These are phyloP conservation scores for Uncinocarpus reesii DNA, from an alignment of 2,329 filamentous ascomycete genomes.

Conservation along the genomic window DNA sequence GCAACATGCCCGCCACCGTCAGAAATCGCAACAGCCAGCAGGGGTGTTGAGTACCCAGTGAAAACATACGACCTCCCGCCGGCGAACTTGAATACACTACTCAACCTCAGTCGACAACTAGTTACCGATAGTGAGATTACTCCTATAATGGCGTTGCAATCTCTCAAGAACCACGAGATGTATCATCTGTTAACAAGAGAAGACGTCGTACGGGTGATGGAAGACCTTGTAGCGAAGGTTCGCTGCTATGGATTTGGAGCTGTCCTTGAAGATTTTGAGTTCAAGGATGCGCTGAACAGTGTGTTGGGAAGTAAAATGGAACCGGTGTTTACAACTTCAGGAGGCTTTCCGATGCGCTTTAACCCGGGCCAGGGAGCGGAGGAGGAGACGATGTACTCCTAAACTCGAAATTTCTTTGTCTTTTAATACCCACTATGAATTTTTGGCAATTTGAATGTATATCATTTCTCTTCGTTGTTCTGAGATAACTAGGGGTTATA, in stretches of 20 bases:
- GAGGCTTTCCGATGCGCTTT: not conserved
- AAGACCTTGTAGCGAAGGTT: constrained; percentile 67
- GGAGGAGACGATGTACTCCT: constrained; percentile 15
- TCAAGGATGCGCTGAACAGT: constrained; percentile 61
- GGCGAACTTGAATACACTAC: constrained; percentile 65
- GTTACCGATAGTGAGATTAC: constrained; percentile 77
- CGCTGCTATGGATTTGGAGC: constrained; percentile 80
- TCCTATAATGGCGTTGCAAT: constrained; percentile 88
- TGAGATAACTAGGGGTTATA: no score
- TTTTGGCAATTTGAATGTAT: not conserved
- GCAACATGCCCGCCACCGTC: constrained; percentile 71
- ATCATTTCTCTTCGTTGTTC: no score
- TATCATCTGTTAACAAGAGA: constrained; percentile 54
- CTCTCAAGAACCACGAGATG: constrained; percentile 61
- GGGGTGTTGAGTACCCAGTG: constrained; percentile 48
- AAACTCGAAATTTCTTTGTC: not conserved
- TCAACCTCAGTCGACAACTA: constrained; percentile 73
- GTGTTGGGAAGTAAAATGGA: constrained; percentile 50
- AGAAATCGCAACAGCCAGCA: constrained; percentile 46
- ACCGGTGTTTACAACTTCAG: not conserved
- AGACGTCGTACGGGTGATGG: constrained; percentile 62
- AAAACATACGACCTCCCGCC: constrained; percentile 72
- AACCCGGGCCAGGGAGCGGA: not conserved
- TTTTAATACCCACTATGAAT: not conserved
- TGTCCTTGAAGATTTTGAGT: constrained; percentile 57